These are phyloP conservation scores for Dillenia turbinata DNA, from an alignment of 164 flowering plant genomes.

Conservation along the genomic window DNA sequence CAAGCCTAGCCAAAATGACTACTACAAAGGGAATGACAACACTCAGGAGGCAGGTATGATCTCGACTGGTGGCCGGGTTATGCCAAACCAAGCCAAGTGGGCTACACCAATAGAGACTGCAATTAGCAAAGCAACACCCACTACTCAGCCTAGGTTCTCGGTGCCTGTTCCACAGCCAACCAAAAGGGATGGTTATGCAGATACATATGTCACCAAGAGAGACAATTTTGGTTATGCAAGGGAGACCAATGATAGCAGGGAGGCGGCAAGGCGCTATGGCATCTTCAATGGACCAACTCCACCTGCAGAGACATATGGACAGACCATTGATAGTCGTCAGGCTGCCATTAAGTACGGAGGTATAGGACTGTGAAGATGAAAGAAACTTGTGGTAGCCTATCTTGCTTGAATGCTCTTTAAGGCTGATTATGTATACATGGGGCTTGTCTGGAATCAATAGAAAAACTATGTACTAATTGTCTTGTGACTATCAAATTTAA, in stretches of 20 bases:
- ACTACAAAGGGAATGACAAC: background rate
- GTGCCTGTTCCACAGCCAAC: background rate
- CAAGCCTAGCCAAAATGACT: conserved; percentile 7
- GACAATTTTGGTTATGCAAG: no score
- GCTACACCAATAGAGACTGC: conserved; percentile 11
- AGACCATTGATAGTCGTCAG: conserved; percentile 19
- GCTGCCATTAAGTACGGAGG: conserved; percentile 17
- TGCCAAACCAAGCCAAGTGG: conserved; percentile 25
- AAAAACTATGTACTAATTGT: no score
- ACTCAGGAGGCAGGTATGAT: conserved; percentile 7
- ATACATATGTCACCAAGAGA: no score
- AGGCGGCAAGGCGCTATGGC: conserved; percentile 21
- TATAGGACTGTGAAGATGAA: background rate
- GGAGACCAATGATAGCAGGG: conserved; percentile 20
- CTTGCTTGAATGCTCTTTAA: no score
- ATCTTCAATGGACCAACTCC: background rate
- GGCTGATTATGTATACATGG: no score
- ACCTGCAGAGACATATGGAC: background rate
- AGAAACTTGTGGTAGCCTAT: no score
- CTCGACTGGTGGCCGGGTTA: conserved; percentile 17
- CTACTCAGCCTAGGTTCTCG: background rate
- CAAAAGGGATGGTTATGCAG: background rate
- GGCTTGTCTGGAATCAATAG: no score
- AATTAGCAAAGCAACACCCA: conserved; percentile 14
- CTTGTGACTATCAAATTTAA: no score